Evolutionary conservation across 164 flowering plant genomes (phyloP).

Genomic region (Macadamia tetraphylla): DNA sequence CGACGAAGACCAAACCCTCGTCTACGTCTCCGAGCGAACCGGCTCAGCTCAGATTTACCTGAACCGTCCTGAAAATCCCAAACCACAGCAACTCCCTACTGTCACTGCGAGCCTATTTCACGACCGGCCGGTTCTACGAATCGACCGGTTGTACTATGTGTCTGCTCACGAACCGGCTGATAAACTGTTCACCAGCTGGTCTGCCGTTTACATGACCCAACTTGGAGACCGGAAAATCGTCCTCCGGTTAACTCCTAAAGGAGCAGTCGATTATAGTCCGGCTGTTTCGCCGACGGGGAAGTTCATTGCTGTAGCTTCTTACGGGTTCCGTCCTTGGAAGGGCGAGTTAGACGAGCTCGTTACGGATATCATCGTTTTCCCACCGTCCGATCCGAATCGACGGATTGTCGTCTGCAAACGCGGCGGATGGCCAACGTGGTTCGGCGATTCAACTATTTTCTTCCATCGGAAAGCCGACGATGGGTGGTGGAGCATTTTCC

Average conservation of each 20-base stretch:
- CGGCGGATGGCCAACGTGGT: slow-evolving; percentile 95
- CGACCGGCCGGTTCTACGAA: slow-evolving; percentile 60
- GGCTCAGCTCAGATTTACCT: slow-evolving; percentile 47
- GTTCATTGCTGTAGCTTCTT: slow-evolving; percentile 72
- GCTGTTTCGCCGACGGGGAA: slow-evolving; percentile 56
- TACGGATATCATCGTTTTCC: slow-evolving; percentile 66
- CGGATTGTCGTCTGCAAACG: slow-evolving; percentile 33
- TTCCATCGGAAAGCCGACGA: slow-evolving; percentile 75
- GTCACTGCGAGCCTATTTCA: slow-evolving; percentile 45
- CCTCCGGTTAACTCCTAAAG: slow-evolving; percentile 51
- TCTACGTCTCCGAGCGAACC: slow-evolving; percentile 61
- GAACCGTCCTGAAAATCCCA: slow-evolving; percentile 13
- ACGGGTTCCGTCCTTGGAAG: slow-evolving; percentile 65
- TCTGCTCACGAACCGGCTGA: slow-evolving; percentile 69
- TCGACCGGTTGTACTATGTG: slow-evolving; percentile 43
- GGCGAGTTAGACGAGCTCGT: slow-evolving; percentile 70
- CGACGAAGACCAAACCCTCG: slow-evolving; percentile 35
- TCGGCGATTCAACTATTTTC: slow-evolving; percentile 57
- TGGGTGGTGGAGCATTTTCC: slow-evolving; percentile 93
- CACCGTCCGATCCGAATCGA: slow-evolving; percentile 35
- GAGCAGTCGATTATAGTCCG: slow-evolving; percentile 68
- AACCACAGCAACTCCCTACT: slow-evolving; percentile 30
- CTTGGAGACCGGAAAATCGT: slow-evolving; percentile 9
- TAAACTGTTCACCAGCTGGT: slow-evolving; percentile 47
- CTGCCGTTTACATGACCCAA: slow-evolving; percentile 52